Base-by-base conservation (phyloP, 495 filamentous ascomycete genomes). In the Podospora fimiseda region DNA sequence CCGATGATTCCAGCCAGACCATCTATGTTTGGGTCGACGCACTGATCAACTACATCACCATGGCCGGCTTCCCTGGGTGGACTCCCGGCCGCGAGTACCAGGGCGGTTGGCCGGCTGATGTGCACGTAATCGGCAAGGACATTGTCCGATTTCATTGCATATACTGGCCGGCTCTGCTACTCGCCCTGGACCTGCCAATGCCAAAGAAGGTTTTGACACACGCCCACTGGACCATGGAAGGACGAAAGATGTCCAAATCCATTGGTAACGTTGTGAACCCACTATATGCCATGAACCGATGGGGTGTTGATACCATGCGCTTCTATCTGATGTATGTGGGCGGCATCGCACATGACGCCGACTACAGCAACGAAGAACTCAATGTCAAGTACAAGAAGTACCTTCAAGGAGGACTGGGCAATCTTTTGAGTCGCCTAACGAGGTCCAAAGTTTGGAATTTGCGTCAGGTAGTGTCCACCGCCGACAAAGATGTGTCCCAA, bases 21-120 rank as follows among this genome's bases (percentile, higher is more conserved):
- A 92, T 98, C 56, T 98, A 97, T 64, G 94, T 97, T 33, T 98
- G 93, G 93, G 77, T 98, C 3, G 94, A 97, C 70, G 93, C 93
- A 3, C 77, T 98, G 20, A 78, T 96, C 57, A 97, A 96, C 68
- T 97, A 98, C 61, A 69, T 94, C 58, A 95, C 90, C 24, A 86
- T 81, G 52, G 81, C 88, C 14, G 88, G 90, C 15, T 97, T 94
- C 62, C 92, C 93, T 0, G 70, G 73, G 46, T 88, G 85, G 70
- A 57, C 73, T 0, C 87, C 89, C 1, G 85, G 85, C 24, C 51
- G 53, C 6, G 68, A 74, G 40, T 61, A 65, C 3, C 67, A 66
- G 2, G 74, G 76, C 14, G 86, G 85, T 19, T 98, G 94, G 94
- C 94, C 93, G 27, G 91, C 87, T 15, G 84, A 98, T 67, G 73